Conservation (phyloP, 164 flowering plant species). For the Berberis thunbergii region DNA sequence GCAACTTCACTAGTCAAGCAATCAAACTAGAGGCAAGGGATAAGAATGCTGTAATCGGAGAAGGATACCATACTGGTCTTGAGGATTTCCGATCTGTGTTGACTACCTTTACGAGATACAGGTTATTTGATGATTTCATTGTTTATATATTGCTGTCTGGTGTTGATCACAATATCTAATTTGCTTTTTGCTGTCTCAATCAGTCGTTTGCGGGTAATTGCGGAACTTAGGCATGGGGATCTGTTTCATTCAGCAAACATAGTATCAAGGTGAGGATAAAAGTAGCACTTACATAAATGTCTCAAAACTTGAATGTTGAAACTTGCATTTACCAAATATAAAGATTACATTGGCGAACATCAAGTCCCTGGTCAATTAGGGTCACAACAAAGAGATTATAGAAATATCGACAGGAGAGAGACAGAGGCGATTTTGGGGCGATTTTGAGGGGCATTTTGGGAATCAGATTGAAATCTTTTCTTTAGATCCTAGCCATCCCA, state of each 20-base stretch:
- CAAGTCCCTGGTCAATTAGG: no score
- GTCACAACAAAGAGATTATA: no score
- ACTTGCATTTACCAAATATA: no score
- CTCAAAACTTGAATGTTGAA: background rate
- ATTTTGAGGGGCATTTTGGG: no score
- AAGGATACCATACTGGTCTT: constrained; percentile 73
- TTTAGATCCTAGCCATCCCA: no score
- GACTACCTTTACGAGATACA: constrained; percentile 77
- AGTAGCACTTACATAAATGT: background rate
- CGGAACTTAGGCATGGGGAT: constrained; percentile 88
- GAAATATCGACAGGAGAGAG: no score
- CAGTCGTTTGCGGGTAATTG: constrained; percentile 91
- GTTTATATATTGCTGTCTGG: background rate
- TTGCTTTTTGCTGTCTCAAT: background rate
- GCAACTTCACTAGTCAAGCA: constrained; percentile 37
- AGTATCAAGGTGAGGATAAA: constrained; percentile 70
- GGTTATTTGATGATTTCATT: constrained; percentile 29
- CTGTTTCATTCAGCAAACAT: constrained; percentile 88
- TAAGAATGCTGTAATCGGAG: constrained; percentile 34
- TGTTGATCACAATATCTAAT: no score
- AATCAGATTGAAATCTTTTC: no score
- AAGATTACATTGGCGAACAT: no score
- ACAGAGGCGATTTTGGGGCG: no score
- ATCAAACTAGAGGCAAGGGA: constrained; percentile 36
- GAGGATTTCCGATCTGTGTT: constrained; percentile 84